phyloP scores from a whole-genome alignment of 805 yeast genomes.

The Pichia rugopelliculosa region DNA sequence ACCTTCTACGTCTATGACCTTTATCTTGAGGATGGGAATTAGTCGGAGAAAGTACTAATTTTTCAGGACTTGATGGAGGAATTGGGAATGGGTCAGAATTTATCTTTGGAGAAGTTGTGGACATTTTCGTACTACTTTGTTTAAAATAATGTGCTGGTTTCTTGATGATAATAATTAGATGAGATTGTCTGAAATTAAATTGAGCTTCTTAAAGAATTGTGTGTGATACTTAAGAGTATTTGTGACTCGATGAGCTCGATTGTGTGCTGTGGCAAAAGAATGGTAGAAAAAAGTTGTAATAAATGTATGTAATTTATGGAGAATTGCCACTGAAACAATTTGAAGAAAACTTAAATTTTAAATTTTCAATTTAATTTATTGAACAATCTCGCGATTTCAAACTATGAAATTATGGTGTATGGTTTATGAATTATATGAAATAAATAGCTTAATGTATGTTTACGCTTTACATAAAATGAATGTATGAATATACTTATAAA shows the following conservation, averaged over 20 bases:
- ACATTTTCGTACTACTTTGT: constrained; percentile 5
- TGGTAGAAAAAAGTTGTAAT: not conserved
- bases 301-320: too few relatives aligned
- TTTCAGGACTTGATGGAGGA: constrained; percentile 27
- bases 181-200: too few relatives aligned
- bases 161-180: too few relatives aligned
- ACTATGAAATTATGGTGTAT: too few relatives aligned
- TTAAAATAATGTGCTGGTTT: too few relatives aligned
- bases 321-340: not conserved
- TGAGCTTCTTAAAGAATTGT: not conserved
- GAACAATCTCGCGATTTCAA: not conserved
- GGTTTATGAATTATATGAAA: not conserved
- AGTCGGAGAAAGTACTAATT: constrained; percentile 29
- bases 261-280: not conserved
- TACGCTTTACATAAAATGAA: not conserved
- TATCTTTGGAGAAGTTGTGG: constrained; percentile 6
- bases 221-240: not conserved
- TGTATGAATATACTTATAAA: not conserved
- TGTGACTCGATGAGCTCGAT: not conserved
- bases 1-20: constrained; percentile 51
- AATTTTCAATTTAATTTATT: too few relatives aligned
- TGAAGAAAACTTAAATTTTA: too few relatives aligned
- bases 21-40: constrained; percentile 24
- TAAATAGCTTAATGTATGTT: not conserved
- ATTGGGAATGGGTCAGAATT: constrained; percentile 27